Conservation (phyloP, 345 rosid genomes). For the Heritiera littoralis region DNA sequence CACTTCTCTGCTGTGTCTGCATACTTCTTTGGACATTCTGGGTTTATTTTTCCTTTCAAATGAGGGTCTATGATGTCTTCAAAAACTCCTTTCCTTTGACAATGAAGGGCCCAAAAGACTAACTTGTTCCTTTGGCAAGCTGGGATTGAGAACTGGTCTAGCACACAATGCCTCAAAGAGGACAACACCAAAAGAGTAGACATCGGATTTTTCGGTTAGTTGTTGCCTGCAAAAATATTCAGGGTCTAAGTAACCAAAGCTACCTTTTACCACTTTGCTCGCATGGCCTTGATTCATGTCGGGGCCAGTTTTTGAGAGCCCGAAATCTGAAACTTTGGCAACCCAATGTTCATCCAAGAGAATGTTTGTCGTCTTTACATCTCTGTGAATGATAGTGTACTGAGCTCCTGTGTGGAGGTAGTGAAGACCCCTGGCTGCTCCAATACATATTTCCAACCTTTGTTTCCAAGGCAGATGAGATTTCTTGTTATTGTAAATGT, state of each 20-base stretch:
- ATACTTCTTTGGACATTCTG: constrained; percentile 59
- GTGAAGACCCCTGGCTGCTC: constrained; percentile 85
- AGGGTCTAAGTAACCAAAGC: constrained; percentile 90
- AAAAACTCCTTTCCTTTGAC: constrained; percentile 52
- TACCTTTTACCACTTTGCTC: constrained; percentile 83
- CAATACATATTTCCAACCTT: constrained; percentile 72
- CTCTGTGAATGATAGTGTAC: constrained; percentile 89
- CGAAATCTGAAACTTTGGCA: constrained; percentile 87
- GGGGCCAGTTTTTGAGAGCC: constrained; percentile 77
- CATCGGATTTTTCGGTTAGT: constrained; percentile 80
- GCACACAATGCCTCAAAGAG: constrained; percentile 75
- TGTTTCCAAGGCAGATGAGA: constrained; percentile 66
- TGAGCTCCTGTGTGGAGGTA: constrained; percentile 91
- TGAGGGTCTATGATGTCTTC: constrained; percentile 68
- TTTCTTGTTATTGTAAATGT: constrained; percentile 56
- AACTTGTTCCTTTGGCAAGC: constrained; percentile 73
- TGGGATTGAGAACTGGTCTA: constrained; percentile 72
- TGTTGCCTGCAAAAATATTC: constrained; percentile 83
- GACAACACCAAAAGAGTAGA: constrained; percentile 91
- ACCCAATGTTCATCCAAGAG: constrained; percentile 79
- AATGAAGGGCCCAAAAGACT: constrained; percentile 77
- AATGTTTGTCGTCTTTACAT: constrained; percentile 92
- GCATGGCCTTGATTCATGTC: constrained; percentile 76
- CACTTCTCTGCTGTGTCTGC: constrained; percentile 65
- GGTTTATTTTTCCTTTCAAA: constrained; percentile 48